Percentiles rank a stretch among this genome's conserved stretches.
Evolutionary conservation across 371 early-diverging fungal species (phyloP).

Genomic region (Synchytrium microbalum): DNA sequence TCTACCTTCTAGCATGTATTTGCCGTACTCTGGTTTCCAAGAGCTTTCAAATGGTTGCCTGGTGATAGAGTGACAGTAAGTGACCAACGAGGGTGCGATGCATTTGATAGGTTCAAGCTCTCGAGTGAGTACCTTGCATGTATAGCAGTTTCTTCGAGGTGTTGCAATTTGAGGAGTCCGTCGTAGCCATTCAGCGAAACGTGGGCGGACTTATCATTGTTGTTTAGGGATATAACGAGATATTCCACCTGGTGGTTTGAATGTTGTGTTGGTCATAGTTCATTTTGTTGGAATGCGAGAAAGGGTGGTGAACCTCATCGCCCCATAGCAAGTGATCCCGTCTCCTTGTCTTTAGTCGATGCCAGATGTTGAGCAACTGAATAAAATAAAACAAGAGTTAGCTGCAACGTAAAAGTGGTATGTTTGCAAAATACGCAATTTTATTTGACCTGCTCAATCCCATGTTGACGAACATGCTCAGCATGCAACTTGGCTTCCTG

Average conservation of each 20-base stretch:
- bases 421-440: not conserved
- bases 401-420: not conserved
- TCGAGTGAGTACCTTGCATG: not conserved
- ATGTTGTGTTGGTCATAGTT: no score
- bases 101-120: not conserved
- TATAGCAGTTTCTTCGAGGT: conserved; percentile 50
- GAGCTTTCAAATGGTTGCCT: conserved; percentile 30
- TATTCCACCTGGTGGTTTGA: conserved; percentile 93
- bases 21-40: conserved; percentile 95
- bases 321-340: conserved; percentile 87
- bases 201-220: conserved; percentile 56
- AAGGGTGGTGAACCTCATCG: conserved; percentile 66
- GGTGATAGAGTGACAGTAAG: not conserved
- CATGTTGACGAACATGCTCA: conserved; percentile 82
- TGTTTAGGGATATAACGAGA: conserved; percentile 76
- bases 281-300: no score
- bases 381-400: not conserved
- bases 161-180: conserved; percentile 64
- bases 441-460: conserved; percentile 64
- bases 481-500: conserved; percentile 77
- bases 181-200: conserved; percentile 80
- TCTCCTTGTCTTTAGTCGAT: conserved; percentile 63
- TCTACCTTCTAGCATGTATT: conserved; percentile 87
- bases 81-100: not conserved
- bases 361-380: conserved; percentile 75